Evolutionary conservation across 371 early-diverging fungal species (phyloP).

Genomic region (Capillidium heterosporum): DNA sequence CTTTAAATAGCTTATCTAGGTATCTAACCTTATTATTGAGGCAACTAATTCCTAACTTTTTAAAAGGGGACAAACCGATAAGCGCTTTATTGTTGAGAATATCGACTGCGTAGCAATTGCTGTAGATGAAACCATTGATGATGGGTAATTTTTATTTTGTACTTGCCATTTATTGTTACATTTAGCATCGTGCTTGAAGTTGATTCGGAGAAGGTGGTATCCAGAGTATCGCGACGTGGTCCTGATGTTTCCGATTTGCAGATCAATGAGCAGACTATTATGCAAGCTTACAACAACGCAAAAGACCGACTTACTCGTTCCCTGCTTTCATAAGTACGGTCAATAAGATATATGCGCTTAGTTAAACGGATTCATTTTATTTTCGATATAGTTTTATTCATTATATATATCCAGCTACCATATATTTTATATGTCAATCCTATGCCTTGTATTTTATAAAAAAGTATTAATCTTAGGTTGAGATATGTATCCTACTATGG

Average conservation of each 20-base stretch:
- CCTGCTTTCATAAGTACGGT: slow-evolving; percentile 51
- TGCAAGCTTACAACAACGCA: slow-evolving; percentile 79
- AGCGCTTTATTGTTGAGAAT: slow-evolving; percentile 75
- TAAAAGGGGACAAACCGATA: slow-evolving; percentile 70
- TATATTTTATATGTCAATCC: no score
- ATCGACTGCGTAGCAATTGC: slow-evolving; percentile 78
- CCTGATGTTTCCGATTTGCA: slow-evolving; percentile 61
- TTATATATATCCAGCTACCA: no score
- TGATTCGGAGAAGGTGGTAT: slow-evolving; percentile 69
- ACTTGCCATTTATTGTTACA: neutral
- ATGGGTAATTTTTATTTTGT: slow-evolving; percentile 46
- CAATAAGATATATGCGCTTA: no score
- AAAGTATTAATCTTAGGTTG: no score
- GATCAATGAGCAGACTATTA: slow-evolving; percentile 75
- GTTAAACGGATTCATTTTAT: no score
- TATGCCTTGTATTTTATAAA: no score
- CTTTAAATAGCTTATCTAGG: slow-evolving; percentile 66
- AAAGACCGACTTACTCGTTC: slow-evolving; percentile 70
- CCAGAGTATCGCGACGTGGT: slow-evolving; percentile 78
- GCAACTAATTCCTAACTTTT: neutral
- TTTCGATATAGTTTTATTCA: no score
- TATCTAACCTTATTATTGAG: slow-evolving; percentile 12
- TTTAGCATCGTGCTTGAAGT: slow-evolving; percentile 70
- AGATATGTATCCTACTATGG: no score
- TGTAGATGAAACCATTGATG: slow-evolving; percentile 89